Evolutionary conservation across 257 asterid species (phyloP), one percentile per base, ranked within the genome.

Genomic region (Mentha longifolia): DNA sequence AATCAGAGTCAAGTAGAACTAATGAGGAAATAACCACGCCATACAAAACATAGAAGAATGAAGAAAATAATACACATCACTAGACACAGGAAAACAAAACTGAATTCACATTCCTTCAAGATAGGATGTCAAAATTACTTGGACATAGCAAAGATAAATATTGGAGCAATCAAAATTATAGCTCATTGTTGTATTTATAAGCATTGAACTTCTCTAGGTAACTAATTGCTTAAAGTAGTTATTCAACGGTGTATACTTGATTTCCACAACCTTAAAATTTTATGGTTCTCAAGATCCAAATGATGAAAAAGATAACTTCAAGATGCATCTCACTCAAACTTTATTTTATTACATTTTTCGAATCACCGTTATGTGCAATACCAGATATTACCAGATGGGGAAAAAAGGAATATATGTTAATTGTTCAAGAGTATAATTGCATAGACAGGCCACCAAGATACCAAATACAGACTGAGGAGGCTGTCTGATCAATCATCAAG

Each of bases 1-100:
- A 72, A 78, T 45, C 74, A 54, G 63, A 70, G 43, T 63, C 30
- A 46, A 78, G 49, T 66, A 79, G 49, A 65, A 59, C 69, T 67
- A 64, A 66, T 77, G 70, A 73, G 41, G 62, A 63, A 70, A 42
- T 54, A 47, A 14, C 14, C 52, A 39, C 45, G 63, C 16, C 15
- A 37, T 42, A 10, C 51, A 22, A 47, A 73, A 60, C 10, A 74
- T 30, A 33, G 57, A 58, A 67, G 25, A 60, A 9, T 22, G 50
- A 49, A 68, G 17, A 47, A 54, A 73, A 41, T 20, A 56, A 7
- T 39, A 59, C 51, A 49, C 49, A 22, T 50, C 65, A 37, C 68
- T 19, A 78, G 25, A 50, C 16, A 15, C 41, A 65, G 67, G 76
- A 73, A 15, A 28, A 68, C 22, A 42, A 45, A 69, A 35, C 22